These are phyloP conservation scores for Alisma plantagoaquatica DNA, from an alignment of 106 monocot species.

Conservation along the genomic window DNA sequence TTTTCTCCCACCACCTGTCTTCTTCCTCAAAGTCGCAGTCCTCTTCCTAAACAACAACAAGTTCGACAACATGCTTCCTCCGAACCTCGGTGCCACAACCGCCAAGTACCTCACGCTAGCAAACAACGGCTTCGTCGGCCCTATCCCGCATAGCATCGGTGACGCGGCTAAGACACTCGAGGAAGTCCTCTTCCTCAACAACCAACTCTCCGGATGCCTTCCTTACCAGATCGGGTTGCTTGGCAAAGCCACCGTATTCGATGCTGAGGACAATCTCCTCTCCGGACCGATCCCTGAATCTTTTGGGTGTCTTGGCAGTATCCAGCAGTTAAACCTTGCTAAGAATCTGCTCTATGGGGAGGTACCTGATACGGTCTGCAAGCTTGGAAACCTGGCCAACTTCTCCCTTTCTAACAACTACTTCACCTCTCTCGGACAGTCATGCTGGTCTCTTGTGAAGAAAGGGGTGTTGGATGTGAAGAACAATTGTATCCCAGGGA, in stretches of 20 bases:
- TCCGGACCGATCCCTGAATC: conserved; percentile 46
- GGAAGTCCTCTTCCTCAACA: conserved; percentile 20
- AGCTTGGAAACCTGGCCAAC: too few species aligned
- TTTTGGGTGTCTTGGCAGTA: conserved; percentile 30
- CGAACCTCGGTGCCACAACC: conserved; percentile 7
- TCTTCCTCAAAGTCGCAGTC: conserved; percentile 8
- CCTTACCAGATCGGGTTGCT: conserved; percentile 19
- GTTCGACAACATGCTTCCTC: conserved; percentile 5
- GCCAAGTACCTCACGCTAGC: conserved; percentile 22
- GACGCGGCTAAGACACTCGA: not conserved
- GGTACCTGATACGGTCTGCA: conserved; percentile 49
- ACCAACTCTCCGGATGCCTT: conserved; percentile 18
- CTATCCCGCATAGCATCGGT: conserved; percentile 9
- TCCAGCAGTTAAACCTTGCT: conserved; percentile 57
- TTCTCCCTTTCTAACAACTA: too few species aligned
- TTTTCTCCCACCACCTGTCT: conserved; percentile 20
- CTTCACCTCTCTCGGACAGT: conserved; percentile 17
- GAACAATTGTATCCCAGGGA: conserved; percentile 17
- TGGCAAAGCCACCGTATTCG: conserved; percentile 30
- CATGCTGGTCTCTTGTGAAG: conserved; percentile 13
- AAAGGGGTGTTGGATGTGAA: conserved; percentile 16
- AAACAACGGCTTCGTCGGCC: conserved; percentile 18
- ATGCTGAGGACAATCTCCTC: conserved; percentile 31
- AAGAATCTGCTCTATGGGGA: conserved; percentile 35
- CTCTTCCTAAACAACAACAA: conserved; percentile 32